Evolutionary conservation across 148 eudicot species (phyloP).

Genomic region (Amaranthus cruentus): DNA sequence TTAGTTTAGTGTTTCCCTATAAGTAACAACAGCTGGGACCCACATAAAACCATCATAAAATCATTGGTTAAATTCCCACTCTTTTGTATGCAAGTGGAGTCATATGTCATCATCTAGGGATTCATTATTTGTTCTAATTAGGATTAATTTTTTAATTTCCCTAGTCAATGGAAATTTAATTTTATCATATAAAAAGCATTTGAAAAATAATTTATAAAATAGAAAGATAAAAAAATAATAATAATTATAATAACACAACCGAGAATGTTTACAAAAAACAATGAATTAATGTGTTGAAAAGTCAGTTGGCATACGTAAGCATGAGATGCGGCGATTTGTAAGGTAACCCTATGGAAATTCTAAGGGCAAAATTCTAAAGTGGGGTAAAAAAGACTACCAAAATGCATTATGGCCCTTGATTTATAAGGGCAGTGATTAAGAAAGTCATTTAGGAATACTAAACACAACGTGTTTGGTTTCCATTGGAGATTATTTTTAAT

Average conservation of each 20-base stretch:
- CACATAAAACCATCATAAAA: constrained; percentile 2
- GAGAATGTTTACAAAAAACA: constrained; percentile 5
- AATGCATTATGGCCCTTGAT: background rate
- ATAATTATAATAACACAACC: too few relatives aligned
- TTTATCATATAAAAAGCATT: background rate
- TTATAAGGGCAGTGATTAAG: background rate
- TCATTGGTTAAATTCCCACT: constrained; percentile 8
- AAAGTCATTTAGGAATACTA: background rate
- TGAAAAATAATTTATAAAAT: background rate
- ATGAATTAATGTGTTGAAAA: background rate
- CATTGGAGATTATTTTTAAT: background rate
- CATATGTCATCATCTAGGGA: constrained; percentile 5
- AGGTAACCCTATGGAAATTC: constrained; percentile 16
- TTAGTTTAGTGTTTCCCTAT: constrained; percentile 31
- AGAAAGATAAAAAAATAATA: background rate
- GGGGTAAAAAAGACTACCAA: background rate
- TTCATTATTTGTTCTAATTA: background rate
- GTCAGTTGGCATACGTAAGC: constrained; percentile 18
- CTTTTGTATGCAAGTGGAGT: background rate
- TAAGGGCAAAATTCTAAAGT: constrained; percentile 15
- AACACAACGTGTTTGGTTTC: background rate
- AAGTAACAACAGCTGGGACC: constrained; percentile 28
- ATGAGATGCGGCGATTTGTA: constrained; percentile 26
- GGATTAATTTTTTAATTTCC: background rate
- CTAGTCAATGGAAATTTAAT: too few relatives aligned